Evolutionary conservation across 2,329 filamentous ascomycete species (phyloP), one percentile per base, ranked within the genome.

Genomic region (Penicillium sp.): DNA sequence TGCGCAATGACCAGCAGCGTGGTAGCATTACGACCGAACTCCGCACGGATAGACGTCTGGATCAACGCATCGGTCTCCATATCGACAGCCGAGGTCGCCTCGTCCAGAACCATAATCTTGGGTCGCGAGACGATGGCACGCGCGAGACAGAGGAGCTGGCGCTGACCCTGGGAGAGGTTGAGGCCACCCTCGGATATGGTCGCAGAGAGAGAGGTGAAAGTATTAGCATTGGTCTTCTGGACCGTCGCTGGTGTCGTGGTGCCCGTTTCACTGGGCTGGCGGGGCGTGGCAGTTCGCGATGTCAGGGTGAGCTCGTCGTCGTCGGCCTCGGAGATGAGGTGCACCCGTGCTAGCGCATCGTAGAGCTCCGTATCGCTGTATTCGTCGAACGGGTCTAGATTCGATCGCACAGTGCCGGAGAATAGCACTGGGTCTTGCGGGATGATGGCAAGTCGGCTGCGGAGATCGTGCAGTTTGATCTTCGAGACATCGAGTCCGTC

Each of bases 341-440:
- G 87, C 6, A 91, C 89, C 7, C 88, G 83, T 39, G 82, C 78
- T 1, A 94, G 79, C 0, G 85, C 88, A 63, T 90, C 87, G 37
- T 81, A 81, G 4, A 94, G 82, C 65, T 89, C 86, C 1, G 76
- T 78, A 61, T 93, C 89, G 1, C 79, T 82, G 66, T 90, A 84
- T 57, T 89, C 79, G 53, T 87, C 79, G 64, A 92, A 92, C 0
- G 89, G 87, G 67, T 94, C 90, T 5, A 94, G 80, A 66, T 93
- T 93, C 42, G 81, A 85, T 40, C 89, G 82, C 20, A 94, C 78
- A 0, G 89, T 92, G 22, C 90, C 90, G 1, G 87, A 89, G 74
- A 94, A 93, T 7, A 94, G 80, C 1, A 92, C 89, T 0, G 90
- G 89, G 62, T 93, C 89, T 74, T 92, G 88, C 1, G 90, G 89